A percentile compares a stretch with the other conserved stretches of the same genome.
phyloP scores from a whole-genome alignment of 805 yeast genomes.

The Candida sonorensis region DNA sequence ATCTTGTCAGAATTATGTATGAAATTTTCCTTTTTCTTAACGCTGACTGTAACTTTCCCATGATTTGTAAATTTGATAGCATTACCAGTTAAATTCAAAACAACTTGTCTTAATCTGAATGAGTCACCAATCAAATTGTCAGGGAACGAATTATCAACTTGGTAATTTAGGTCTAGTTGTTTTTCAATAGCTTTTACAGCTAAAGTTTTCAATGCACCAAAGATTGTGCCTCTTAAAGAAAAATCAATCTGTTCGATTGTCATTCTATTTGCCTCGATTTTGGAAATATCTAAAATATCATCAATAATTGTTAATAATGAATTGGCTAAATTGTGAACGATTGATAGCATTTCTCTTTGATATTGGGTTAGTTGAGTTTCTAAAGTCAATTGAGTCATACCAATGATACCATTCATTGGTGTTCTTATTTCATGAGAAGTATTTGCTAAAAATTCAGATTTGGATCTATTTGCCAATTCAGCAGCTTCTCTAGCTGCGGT shows the following conservation, averaged over 20 bases:
- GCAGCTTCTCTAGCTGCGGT: slow-evolving; percentile 95
- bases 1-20: slow-evolving; percentile 39
- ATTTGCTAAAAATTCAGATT: slow-evolving; percentile 85
- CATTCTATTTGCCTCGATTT: slow-evolving; percentile 91
- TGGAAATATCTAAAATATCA: slow-evolving; percentile 85
- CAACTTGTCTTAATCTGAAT: slow-evolving; percentile 81
- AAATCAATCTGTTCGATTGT: slow-evolving; percentile 87
- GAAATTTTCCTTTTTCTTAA: slow-evolving; percentile 42
- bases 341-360: slow-evolving; percentile 85
- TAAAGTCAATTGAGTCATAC: slow-evolving; percentile 84
- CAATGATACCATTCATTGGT: slow-evolving; percentile 89
- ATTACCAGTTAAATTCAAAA: slow-evolving; percentile 79
- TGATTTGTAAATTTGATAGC: slow-evolving; percentile 82
- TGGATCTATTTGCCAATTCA: slow-evolving; percentile 81
- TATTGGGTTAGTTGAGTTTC: slow-evolving; percentile 88
- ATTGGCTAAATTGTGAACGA: slow-evolving; percentile 83
- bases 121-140: slow-evolving; percentile 85
- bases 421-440: slow-evolving; percentile 87
- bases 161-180: slow-evolving; percentile 70
- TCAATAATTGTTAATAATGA: slow-evolving; percentile 81
- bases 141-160: slow-evolving; percentile 82
- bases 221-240: slow-evolving; percentile 78
- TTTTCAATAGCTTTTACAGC: slow-evolving; percentile 89
- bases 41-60: slow-evolving; percentile 76
- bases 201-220: slow-evolving; percentile 82